Percentiles rank a stretch among this genome's conserved stretches.
Evolutionary conservation across 2,329 filamentous ascomycete species (phyloP).

Genomic region (Domatiomyces catenatus): DNA sequence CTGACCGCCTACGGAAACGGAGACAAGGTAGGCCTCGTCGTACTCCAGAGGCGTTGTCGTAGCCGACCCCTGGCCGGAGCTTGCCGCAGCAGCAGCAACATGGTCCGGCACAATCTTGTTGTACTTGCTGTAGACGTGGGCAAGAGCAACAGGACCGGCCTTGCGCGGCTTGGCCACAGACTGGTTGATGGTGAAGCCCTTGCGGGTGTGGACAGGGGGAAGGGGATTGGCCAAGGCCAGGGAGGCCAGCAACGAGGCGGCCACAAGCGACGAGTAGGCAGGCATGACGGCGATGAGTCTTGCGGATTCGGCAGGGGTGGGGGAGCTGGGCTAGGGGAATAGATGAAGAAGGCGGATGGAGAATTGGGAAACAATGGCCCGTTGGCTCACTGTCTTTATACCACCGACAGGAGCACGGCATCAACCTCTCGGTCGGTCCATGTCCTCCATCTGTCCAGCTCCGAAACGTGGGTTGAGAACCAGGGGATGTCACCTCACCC

Average conservation of each 20-base stretch:
- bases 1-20: slow-evolving; percentile 49
- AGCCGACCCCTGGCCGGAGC: slow-evolving; percentile 8
- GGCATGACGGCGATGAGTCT: slow-evolving; percentile 1
- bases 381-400: background rate
- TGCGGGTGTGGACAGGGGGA: slow-evolving; percentile 6
- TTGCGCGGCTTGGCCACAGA: slow-evolving; percentile 11
- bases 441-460: background rate
- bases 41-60: slow-evolving; percentile 31
- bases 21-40: slow-evolving; percentile 45
- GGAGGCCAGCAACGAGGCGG: slow-evolving; percentile 7
- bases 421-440: background rate
- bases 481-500: background rate
- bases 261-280: slow-evolving; percentile 8
- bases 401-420: background rate
- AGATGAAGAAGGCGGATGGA: background rate
- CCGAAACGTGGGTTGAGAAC: background rate
- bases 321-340: background rate
- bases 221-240: slow-evolving; percentile 9
- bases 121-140: slow-evolving; percentile 14
- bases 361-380: background rate
- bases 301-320: background rate
- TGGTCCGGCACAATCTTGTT: slow-evolving; percentile 10
- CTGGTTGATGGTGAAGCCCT: slow-evolving; percentile 15
- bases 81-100: slow-evolving; percentile 8
- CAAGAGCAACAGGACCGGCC: slow-evolving; percentile 11